Conservation (phyloP, 1,139 yeast species). For the Blastobotrys proliferans region DNA sequence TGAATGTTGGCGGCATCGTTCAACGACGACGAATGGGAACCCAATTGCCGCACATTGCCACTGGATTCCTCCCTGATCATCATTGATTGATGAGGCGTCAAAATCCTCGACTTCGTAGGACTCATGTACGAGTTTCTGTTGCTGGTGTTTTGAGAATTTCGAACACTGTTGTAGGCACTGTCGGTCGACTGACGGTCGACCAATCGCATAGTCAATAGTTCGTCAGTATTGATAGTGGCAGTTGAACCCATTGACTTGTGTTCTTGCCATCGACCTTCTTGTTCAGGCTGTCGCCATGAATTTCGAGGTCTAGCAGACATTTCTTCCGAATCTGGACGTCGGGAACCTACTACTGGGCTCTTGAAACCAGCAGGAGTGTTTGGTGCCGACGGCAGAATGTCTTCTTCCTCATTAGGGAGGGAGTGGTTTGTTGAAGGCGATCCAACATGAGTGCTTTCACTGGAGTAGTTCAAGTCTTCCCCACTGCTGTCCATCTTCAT, state of each 20-base stretch:
- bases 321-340: constrained; percentile 6
- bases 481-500: constrained; percentile 32
- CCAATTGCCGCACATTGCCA: constrained; percentile 21
- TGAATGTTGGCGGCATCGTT: constrained; percentile 9
- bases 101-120: constrained; percentile 26
- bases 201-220: constrained; percentile 71
- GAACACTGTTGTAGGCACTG: constrained; percentile 5
- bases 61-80: constrained; percentile 22
- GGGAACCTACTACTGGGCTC: constrained; percentile 7
- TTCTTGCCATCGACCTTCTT: constrained; percentile 38
- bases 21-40: constrained; percentile 26
- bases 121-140: constrained; percentile 26
- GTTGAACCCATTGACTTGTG: constrained; percentile 66
- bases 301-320: constrained; percentile 34
- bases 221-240: constrained; percentile 84
- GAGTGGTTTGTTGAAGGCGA: constrained; percentile 9
- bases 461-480: constrained; percentile 21
- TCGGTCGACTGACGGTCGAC: constrained; percentile 38
- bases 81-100: constrained; percentile 27
- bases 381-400: not conserved
- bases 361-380: constrained; percentile 7
- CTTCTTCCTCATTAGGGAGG: constrained; percentile 2
- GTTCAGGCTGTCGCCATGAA: constrained; percentile 68
- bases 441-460: constrained; percentile 43
- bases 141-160: constrained; percentile 18